Base-by-base conservation (phyloP, 2,329 filamentous ascomycete species). In the Scytalidium lignicola region DNA sequence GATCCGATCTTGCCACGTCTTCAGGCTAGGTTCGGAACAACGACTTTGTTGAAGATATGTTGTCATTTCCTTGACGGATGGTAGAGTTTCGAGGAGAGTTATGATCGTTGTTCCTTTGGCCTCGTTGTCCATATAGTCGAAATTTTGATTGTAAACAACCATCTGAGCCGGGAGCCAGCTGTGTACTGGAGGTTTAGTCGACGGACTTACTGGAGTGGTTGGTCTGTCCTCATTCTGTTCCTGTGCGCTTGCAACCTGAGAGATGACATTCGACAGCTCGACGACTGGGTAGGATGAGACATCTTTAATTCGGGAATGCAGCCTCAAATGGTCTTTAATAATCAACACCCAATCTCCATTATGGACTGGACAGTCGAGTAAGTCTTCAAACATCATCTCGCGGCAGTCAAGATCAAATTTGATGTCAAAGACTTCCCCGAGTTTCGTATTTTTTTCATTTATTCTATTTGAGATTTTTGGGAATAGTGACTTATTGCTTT, bases 31-130 rank as follows among this genome's bases (percentile, higher is more conserved):
- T n/a, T 62, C 57, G 8, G 56, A 52, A 15, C 21, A 48, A 21
- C 48, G 56, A 44, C 50, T 55, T 47, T 66, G 22, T 43, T 58
- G 39, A n/a, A 85, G 61, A 55, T 74, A 76, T 0, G 62, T 43
- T 56, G 69, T 71, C 74, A 90, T 82, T 0, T 79, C 70, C 12
- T 69, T 59, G 3, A 91, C 76, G 1, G 75, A 67, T 0, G 88
- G 87, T 2, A 90, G 69, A 1, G 76, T 73, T 12, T 80, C 71
- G 0, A 89, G 67, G 18, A 82, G 61, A 3, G 67, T 62, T 47
- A 80, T 70, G 12, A 82, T 75, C 1, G 68, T 67, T 3, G 72
- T 66, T 21, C 68, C 67, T 59, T 84, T 85, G 2, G 67, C 58
- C 0, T 28, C 1, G 0, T 70, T 57, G 0, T 59, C 23, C 12